Conservation (phyloP, 1,284 basidiomycete genomes). For the Boletellus deceptivus region DNA sequence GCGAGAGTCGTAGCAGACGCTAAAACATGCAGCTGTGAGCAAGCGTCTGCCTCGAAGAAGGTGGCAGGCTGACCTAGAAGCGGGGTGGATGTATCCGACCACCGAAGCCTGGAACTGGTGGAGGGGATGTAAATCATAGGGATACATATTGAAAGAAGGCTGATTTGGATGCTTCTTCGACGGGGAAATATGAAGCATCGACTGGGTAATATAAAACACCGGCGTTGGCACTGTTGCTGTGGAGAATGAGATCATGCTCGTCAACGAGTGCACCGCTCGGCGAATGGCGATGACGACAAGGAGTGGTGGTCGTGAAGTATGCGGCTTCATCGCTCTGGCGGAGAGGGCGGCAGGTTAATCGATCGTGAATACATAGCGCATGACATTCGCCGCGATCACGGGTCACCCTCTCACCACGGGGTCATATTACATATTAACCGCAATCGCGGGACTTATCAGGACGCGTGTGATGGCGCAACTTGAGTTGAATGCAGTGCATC, state of each 20-base stretch:
- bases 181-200: slow-evolving; percentile 17
- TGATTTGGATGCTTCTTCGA: slow-evolving; percentile 22
- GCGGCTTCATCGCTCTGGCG: slow-evolving; percentile 25
- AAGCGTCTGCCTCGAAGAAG: slow-evolving; percentile 1
- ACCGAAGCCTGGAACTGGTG: slow-evolving; percentile 3
- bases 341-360: slow-evolving; percentile 23
- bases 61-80: slow-evolving; percentile 17
- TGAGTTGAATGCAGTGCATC: slow-evolving; percentile 15
- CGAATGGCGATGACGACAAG: slow-evolving; percentile 27
- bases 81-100: neutral
- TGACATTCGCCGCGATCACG: slow-evolving; percentile 23
- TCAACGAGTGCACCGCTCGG: slow-evolving; percentile 21
- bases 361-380: slow-evolving; percentile 19
- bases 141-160: slow-evolving; percentile 19
- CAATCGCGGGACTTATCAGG: slow-evolving; percentile 21
- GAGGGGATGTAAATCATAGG: slow-evolving; percentile 12
- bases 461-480: slow-evolving; percentile 26
- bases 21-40: slow-evolving; percentile 14
- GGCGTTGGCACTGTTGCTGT: slow-evolving; percentile 13
- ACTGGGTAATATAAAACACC: slow-evolving; percentile 23
- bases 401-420: slow-evolving; percentile 20
- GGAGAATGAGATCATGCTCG: slow-evolving; percentile 20
- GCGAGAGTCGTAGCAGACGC: slow-evolving; percentile 8
- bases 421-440: slow-evolving; percentile 29
- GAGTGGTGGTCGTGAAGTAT: slow-evolving; percentile 20